Evolutionary conservation across 208 protist genomes (phyloP).

Genomic region (Novymonas esmeraldas): DNA sequence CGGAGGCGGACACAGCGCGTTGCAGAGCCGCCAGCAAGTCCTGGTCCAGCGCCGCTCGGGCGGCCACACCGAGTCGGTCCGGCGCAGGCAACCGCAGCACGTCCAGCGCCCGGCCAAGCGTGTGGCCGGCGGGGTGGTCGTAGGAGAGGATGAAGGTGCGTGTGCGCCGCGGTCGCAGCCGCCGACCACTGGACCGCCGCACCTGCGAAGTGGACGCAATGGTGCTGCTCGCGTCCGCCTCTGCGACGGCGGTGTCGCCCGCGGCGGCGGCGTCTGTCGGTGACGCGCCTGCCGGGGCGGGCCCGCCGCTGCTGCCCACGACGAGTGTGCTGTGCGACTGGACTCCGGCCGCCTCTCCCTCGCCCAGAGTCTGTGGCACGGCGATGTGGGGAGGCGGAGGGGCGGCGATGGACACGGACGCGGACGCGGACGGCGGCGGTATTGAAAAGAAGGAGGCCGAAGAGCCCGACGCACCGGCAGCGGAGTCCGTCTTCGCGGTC

Average conservation of each 20-base stretch:
- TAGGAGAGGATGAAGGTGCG: constrained; percentile 60
- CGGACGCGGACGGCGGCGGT: not conserved
- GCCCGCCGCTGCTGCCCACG: no score
- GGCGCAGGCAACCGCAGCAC: constrained; percentile 27
- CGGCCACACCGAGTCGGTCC: constrained; percentile 18
- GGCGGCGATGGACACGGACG: not conserved
- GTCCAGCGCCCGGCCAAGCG: constrained; percentile 60
- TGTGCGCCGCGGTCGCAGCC: constrained; percentile 7
- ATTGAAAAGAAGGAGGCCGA: not conserved
- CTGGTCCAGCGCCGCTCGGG: constrained; percentile 42
- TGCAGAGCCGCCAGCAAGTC: constrained; percentile 51
- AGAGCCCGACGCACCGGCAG: not conserved
- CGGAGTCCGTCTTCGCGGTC: no score
- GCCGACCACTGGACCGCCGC: constrained; percentile 9
- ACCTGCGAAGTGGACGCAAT: constrained; percentile 1
- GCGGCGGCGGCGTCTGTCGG: not conserved
- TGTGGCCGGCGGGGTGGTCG: constrained; percentile 61
- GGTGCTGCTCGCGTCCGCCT: constrained; percentile 9
- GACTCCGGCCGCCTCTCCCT: no score
- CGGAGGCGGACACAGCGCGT: constrained; percentile 2
- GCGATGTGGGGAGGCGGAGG: not conserved
- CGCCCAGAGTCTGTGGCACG: not conserved
- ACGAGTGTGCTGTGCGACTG: no score
- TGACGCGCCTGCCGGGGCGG: not conserved
- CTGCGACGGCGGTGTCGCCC: not conserved